Evolutionary conservation across 2,329 filamentous ascomycete species (phyloP), one percentile per base, ranked within the genome.

Genomic region (Colletotrichum coccodes): DNA sequence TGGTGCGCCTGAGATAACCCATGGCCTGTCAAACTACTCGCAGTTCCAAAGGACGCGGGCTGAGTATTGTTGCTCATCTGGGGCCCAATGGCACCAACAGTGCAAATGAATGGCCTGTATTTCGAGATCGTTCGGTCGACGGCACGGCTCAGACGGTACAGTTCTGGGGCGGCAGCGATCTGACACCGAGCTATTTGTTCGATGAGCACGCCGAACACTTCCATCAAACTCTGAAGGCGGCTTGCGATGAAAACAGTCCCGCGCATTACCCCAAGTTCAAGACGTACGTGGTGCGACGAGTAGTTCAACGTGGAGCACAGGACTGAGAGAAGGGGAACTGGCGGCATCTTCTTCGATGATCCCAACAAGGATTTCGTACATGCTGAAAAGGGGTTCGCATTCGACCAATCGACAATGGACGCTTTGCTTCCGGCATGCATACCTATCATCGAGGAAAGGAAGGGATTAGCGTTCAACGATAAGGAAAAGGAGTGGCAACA

Each of bases 301-400:
- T 99, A 99, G 84, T 99, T 99, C 83, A 91, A 87, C 84, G 92
- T 98, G 80, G 95, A 94, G 78, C 96, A 99, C 82, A 90, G 96
- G 53, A 88, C 89, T 62, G 96, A 99, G 82, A 85, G 90, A 46
- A 91, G 96, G 53, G 96, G 96, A 61, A 84, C 98, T 32, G 96
- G 96, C 54, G 96, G 96, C 57, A 98, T 99, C 80, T 99, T 99
- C 88, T 99, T 98, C 77, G 96, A 99, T 80, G 96, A 99, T 78
- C 86, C 98, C 12, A 96, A 98, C 78, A 92, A 92, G 74, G 87
- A 89, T 1, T 92, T 95, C 74, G 94, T 94, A 68, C 92, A 96
- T 75, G 91, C 93, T 73, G 95, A 98, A 77, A 92, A 94, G 71
- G 87, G 94, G 0, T 98, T 98, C 79, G 89, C 92, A 12, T 98